Percentiles rank a stretch among this genome's conserved stretches.
These are phyloP conservation scores for Talaromyces proteolyticus DNA, from an alignment of 495 filamentous ascomycete species.

Conservation along the genomic window DNA sequence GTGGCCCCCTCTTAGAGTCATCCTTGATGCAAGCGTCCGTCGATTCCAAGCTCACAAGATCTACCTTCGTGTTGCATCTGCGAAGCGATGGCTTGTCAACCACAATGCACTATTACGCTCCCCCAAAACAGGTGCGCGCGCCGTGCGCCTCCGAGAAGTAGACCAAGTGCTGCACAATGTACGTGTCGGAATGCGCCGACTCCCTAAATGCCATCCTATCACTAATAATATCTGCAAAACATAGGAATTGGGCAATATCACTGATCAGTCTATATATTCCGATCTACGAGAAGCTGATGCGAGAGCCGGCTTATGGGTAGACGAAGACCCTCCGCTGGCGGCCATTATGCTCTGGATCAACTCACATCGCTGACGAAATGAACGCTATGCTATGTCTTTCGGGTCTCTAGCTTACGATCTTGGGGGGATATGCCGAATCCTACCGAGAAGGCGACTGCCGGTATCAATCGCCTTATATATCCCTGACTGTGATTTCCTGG, in stretches of 20 bases:
- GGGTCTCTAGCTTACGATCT: too few species aligned
- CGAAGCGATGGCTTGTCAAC: conserved; percentile 73
- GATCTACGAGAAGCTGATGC: conserved; percentile 60
- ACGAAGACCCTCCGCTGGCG: conserved; percentile 58
- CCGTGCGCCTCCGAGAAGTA: conserved; percentile 49
- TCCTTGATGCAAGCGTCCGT: conserved; percentile 70
- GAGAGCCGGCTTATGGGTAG: conserved; percentile 65
- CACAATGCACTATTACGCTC: conserved; percentile 38
- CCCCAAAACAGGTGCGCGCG: conserved; percentile 60
- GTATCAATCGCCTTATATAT: background rate
- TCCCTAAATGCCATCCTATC: too few species aligned
- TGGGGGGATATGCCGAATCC: too few species aligned
- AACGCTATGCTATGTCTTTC: too few species aligned
- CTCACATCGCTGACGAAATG: background rate
- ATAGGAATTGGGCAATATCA: conserved; percentile 63
- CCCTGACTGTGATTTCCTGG: too few species aligned
- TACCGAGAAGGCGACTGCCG: background rate
- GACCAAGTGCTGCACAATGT: conserved; percentile 59
- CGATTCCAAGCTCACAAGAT: conserved; percentile 84
- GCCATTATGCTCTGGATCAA: conserved; percentile 38
- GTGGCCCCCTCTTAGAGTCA: conserved; percentile 65
- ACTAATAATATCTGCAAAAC: background rate
- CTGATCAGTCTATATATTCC: conserved; percentile 58
- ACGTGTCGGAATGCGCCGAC: too few species aligned
- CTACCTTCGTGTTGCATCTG: conserved; percentile 72